Evolutionary conservation across 306 rosid species (phyloP).

Genomic region (Vigna trinervia): DNA sequence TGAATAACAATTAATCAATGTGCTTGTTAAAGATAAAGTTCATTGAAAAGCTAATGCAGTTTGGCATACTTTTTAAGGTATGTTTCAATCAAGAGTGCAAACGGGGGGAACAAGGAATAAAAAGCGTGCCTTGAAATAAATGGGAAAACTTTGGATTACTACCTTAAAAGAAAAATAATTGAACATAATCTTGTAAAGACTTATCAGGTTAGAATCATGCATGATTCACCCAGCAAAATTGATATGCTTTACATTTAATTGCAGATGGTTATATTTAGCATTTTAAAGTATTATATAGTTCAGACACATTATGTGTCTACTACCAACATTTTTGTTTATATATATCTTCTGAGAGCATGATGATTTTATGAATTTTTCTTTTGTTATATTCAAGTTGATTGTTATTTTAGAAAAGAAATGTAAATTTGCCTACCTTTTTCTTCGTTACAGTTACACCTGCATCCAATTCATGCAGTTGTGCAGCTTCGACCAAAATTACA

Average conservation of each 20-base stretch:
- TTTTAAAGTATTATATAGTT: conserved; percentile 2
- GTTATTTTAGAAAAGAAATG: conserved; percentile 18
- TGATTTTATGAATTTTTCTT: conserved; percentile 36
- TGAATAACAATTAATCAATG: conserved; percentile 20
- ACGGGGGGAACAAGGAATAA: conserved; percentile 8
- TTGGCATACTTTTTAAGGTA: not conserved
- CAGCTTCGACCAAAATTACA: conserved; percentile 85
- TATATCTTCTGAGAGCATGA: not conserved
- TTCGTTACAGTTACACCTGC: conserved; percentile 88
- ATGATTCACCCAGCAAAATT: conserved; percentile 7
- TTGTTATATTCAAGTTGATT: conserved; percentile 36
- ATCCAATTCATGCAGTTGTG: conserved; percentile 74
- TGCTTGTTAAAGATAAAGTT: conserved; percentile 11
- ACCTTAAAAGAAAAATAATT: not conserved
- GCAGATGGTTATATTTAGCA: conserved; percentile 1
- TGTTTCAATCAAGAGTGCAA: not conserved
- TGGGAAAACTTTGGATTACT: not conserved
- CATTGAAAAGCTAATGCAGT: conserved; percentile 34
- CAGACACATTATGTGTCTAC: not conserved
- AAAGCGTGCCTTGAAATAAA: not conserved
- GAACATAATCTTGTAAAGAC: not conserved
- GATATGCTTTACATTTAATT: not conserved
- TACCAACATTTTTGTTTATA: too few species aligned
- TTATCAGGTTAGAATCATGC: conserved; percentile 12
- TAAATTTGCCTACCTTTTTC: conserved; percentile 29